Conservation (phyloP, 768 basidiomycete genomes). For the Kwoniella sp. region DNA sequence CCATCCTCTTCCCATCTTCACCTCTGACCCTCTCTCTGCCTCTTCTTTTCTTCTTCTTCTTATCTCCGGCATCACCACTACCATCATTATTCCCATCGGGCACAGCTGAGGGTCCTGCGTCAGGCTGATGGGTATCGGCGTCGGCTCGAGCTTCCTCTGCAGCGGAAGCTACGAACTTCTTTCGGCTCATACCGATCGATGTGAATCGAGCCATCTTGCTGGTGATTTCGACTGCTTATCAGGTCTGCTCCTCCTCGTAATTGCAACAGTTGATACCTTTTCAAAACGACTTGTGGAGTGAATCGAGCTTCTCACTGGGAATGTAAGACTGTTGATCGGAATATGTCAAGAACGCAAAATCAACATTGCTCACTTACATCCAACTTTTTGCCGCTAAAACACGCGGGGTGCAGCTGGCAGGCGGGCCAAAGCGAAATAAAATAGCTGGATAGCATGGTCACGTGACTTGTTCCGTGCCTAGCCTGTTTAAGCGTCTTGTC, state of each 20-base stretch:
- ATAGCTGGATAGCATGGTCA: neutral
- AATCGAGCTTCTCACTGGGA: too few species aligned
- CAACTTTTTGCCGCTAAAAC: neutral
- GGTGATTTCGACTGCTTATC: too few species aligned
- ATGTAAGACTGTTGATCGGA: too few species aligned
- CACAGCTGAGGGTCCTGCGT: slow-evolving; percentile 34
- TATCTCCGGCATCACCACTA: slow-evolving; percentile 53
- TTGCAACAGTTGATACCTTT: too few species aligned
- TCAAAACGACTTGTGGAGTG: too few species aligned
- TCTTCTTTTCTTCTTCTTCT: slow-evolving; percentile 62
- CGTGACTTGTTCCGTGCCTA: neutral
- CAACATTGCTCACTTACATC: neutral
- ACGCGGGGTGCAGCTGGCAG: neutral
- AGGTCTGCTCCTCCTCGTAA: too few species aligned
- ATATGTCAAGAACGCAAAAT: neutral
- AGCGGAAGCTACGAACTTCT: slow-evolving; percentile 45
- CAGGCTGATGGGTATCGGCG: slow-evolving; percentile 1
- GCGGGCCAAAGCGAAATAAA: neutral
- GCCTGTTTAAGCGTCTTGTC: too few species aligned
- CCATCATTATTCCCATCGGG: slow-evolving; percentile 22
- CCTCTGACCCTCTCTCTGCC: slow-evolving; percentile 57
- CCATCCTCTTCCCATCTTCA: slow-evolving; percentile 28
- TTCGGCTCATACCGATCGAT: slow-evolving; percentile 50
- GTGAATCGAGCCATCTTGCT: slow-evolving; percentile 51
- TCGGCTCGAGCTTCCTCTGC: slow-evolving; percentile 43